Base-by-base conservation (phyloP, 2,329 filamentous ascomycete species). In the Metarhizium rileyi region DNA sequence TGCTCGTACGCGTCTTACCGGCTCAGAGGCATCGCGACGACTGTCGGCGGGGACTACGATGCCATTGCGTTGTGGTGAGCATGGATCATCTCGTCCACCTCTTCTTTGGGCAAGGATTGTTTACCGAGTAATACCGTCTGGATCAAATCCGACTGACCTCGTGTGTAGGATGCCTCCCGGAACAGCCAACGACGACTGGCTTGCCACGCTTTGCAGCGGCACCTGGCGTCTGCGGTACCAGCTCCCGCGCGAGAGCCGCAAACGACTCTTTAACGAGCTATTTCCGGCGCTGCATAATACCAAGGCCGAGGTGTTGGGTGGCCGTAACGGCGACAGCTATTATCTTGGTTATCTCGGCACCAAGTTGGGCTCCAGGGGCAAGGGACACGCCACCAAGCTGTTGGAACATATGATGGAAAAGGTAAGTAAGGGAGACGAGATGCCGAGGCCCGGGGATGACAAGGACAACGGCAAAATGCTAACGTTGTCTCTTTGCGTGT, bases 321-420 rank as follows among this genome's bases (percentile, higher is more conserved):
- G 77, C 36, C 76, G 81, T 46, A 83, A 88, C 62, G 65, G 73
- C 57, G 73, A 85, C 53, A 82, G 78, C 61, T 93, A 87, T 76
- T 93, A 93, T 65, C 80, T 94, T 49, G 86, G 90, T 44, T 93
- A 91, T 66, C 74, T 94, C 53, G 88, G 87, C 54, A 90, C 86
- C 46, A 85, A 83, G 64, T 81, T 84, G 30, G 74, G 73, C 53
- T 80, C 83, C 4, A 79, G 84, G 53, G 80, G 86, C 44, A 83
- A 83, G 57, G 87, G 88, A 10, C 87, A 87, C 64, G 86, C 81
- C 16, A 75, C 75, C 56, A 83, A 80, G 68, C 73, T 90, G 54
- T 80, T 93, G 55, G 75, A 82, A 63, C 74, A 87, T 62, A 83
- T 89, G 68, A 81, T 83, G 47, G 69, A 66, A 42, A 74, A 75